Evolutionary conservation across 1,284 basidiomycete species (phyloP), one percentile per base, ranked within the genome.

Genomic region (Tilletia horrida): DNA sequence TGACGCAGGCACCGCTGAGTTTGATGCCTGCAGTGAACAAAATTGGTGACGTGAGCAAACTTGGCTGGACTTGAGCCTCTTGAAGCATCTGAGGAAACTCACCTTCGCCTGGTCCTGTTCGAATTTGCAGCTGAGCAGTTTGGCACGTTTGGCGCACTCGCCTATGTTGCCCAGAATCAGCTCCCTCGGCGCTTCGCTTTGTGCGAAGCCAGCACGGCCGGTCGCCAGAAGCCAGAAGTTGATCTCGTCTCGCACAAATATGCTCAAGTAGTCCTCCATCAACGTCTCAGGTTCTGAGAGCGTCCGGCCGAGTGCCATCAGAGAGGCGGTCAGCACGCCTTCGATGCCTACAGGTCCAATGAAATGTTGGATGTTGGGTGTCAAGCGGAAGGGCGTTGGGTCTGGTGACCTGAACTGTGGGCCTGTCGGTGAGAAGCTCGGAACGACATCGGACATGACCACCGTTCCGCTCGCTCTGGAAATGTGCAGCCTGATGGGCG

Each of bases 331-430:
- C 63, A 98, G 84, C 40, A 97, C 84, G 18, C 95, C 96, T 82
- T 99, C 97, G 13, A 90, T 91, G 44, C 92, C 90, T 63, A 92
- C 87, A 1, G 91, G 90, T 0, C 91, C 93, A 63, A 98, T 85
- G 84, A 98, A 96, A 76, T 88, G 86, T 83, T 99, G 97, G 84
- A 99, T 88, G 82, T 97, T 97, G 2, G 94, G 94, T 13, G 93
- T 97, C 73, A 97, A 88, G 11, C 96, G 89, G 90, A 99, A 99
- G 0, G 96, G 95, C 13, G 97, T 93, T 1, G 89, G 86, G 74
- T 99, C 96, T 71, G 86, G 88, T 1, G 90, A 89, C 35, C 87
- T 86, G 79, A 93, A 90, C 47, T 91, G 83, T 0, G 91, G 90
- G 40, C 84, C 84, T 40, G 85, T 89, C 68, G 90, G 86, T 47